These are phyloP conservation scores for Neospora caninum DNA, from an alignment of 169 alveolate species.

Conservation along the genomic window DNA sequence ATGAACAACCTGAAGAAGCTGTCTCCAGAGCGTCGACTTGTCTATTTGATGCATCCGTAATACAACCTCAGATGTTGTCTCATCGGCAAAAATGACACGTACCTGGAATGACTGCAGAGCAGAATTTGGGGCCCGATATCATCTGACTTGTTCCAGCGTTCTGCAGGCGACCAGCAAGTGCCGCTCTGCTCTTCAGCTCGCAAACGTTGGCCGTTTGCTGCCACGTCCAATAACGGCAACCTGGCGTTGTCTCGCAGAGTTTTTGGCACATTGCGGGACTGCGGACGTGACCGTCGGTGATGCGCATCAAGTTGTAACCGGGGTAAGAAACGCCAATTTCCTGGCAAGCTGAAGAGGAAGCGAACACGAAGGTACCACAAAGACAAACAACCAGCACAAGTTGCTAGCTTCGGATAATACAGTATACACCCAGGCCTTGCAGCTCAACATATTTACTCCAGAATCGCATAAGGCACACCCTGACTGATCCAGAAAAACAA, in stretches of 20 bases:
- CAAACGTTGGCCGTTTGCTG: background rate
- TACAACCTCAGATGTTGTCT: too few relatives aligned
- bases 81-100: background rate
- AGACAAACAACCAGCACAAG: background rate
- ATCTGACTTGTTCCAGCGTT: background rate
- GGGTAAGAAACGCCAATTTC: background rate
- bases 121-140: constrained; percentile 10
- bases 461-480: too few relatives aligned
- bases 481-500: too few relatives aligned
- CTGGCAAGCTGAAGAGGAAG: constrained; percentile 1
- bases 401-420: too few relatives aligned
- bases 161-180: background rate
- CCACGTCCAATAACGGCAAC: constrained; percentile 16
- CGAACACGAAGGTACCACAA: background rate
- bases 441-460: too few relatives aligned
- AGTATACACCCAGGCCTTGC: too few relatives aligned
- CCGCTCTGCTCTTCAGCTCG: background rate
- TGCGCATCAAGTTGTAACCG: background rate
- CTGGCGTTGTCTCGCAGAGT: background rate
- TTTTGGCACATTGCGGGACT: background rate
- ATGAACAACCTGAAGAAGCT: too few relatives aligned
- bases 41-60: too few relatives aligned
- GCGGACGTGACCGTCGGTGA: background rate
- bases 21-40: too few relatives aligned
- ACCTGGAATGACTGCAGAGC: background rate